Conservation (phyloP, 306 rosid genomes). For the Vigna hirtella region DNA sequence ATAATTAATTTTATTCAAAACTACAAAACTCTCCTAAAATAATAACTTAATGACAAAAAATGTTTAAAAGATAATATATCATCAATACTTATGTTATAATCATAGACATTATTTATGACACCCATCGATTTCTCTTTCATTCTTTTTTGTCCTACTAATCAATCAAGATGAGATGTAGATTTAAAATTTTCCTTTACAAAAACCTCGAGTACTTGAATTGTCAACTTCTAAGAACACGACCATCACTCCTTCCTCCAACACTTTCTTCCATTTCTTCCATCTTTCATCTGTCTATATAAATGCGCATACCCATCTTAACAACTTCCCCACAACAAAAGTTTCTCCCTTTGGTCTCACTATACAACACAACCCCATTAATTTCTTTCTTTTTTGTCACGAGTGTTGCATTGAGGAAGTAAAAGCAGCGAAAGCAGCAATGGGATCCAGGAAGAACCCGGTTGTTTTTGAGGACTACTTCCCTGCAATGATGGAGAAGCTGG, state of each 20-base stretch:
- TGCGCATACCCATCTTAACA: neutral
- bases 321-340: conserved; percentile 2
- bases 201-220: conserved; percentile 24
- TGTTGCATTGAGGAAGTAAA: neutral
- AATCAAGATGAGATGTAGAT: neutral
- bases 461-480: conserved; percentile 80
- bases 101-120: too few species aligned
- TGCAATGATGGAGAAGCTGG: conserved; percentile 74
- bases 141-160: too few species aligned
- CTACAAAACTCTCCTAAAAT: too few species aligned
- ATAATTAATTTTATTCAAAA: too few species aligned
- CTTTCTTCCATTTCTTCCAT: conserved; percentile 13
- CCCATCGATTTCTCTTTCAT: too few species aligned
- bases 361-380: neutral
- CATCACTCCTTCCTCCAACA: conserved; percentile 33
- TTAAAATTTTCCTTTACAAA: neutral
- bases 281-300: conserved; percentile 36
- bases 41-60: too few species aligned
- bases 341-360: neutral
- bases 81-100: too few species aligned
- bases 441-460: conserved; percentile 48
- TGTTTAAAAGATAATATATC: too few species aligned
- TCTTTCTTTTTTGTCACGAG: neutral
- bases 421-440: conserved; percentile 43
- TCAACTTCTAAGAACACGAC: conserved; percentile 27